Evolutionary conservation across 2,329 filamentous ascomycete species (phyloP), one percentile per base, ranked within the genome.

Genomic region (Madurella mycetomatis): DNA sequence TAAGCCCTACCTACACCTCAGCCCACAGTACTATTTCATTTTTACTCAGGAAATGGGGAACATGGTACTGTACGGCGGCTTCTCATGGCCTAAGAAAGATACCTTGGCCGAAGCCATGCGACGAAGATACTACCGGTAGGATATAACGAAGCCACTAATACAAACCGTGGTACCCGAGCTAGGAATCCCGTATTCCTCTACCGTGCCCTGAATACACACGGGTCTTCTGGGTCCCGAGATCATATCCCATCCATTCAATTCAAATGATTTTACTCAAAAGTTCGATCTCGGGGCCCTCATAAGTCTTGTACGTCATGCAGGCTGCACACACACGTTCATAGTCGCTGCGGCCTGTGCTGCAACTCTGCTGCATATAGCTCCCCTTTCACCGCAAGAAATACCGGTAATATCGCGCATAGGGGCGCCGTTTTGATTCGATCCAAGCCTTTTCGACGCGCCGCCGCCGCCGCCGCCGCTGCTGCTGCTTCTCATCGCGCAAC

Each of bases 391-490:
- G 43, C 9, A 5, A 39, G 1, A 19, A 8, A 19, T 5, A 30
- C 17, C 37, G 15, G 42, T 46, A 50, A 32, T 49, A 53, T 13
- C n/a, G 34, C 30, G 41, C 15, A 47, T 56, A 47, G 25, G 31
- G 34, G 19, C 30, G 15, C 49, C 54, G 50, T 40, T 43, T 30
- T 37, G 37, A 39, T 46, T 41, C 43, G n/a, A 48, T 18, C 46
- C 46, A 47, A 12, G 31, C 43, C 25, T 37, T 18, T 19, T 41
- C 18, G 18, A 25, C 11, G 25, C 47, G 25, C 25, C 7, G 25
- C 25, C 7, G 25, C 25, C 7, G 25, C 25, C 7, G 25, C 25
- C 7, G 25, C 25, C 7, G 25, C 25, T 25, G 25, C 25, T 25
- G 25, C 25, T 25, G 25, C 25, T 25, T 3, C 25, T 25, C 25